A percentile compares a stretch with the other conserved stretches of the same genome.
Evolutionary conservation across 192 early-diverging fungal species (phyloP).

Genomic region (Dissophora ornata): DNA sequence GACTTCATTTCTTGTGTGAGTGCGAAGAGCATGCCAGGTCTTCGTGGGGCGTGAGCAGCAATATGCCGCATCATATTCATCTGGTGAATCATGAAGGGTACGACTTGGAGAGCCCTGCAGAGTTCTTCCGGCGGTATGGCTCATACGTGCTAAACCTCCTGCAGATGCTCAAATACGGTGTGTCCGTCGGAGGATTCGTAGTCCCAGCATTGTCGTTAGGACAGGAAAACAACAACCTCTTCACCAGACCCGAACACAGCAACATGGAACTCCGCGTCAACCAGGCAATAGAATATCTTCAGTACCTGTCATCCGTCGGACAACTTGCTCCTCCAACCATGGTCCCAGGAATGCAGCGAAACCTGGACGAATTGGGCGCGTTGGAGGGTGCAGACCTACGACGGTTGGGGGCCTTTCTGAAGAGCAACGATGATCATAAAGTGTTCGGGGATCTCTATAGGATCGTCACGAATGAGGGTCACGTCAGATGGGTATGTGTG

Average conservation of each 20-base stretch:
- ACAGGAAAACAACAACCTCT: background rate
- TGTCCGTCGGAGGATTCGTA: conserved; percentile 15
- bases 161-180: conserved; percentile 40
- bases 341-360: background rate
- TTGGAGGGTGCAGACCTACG: conserved; percentile 18
- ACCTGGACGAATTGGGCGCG: background rate
- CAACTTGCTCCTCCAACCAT: background rate
- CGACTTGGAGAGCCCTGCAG: conserved; percentile 23
- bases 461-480: conserved; percentile 16
- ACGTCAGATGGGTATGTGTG: conserved; percentile 33
- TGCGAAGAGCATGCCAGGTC: conserved; percentile 22
- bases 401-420: conserved; percentile 12
- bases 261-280: background rate
- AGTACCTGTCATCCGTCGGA: background rate
- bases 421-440: background rate
- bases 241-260: too few species aligned
- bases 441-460: conserved; percentile 31
- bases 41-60: background rate
- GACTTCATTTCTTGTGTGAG: conserved; percentile 32
- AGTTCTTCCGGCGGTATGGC: conserved; percentile 33
- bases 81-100: conserved; percentile 34
- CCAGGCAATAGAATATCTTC: conserved; percentile 2
- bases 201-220: conserved; percentile 16
- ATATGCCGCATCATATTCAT: conserved; percentile 31
- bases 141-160: conserved; percentile 16